A percentile compares a stretch with the other conserved stretches of the same genome.
phyloP scores from a whole-genome alignment of 2,329 filamentous ascomycete species.

The Grosmannia penicillata region DNA sequence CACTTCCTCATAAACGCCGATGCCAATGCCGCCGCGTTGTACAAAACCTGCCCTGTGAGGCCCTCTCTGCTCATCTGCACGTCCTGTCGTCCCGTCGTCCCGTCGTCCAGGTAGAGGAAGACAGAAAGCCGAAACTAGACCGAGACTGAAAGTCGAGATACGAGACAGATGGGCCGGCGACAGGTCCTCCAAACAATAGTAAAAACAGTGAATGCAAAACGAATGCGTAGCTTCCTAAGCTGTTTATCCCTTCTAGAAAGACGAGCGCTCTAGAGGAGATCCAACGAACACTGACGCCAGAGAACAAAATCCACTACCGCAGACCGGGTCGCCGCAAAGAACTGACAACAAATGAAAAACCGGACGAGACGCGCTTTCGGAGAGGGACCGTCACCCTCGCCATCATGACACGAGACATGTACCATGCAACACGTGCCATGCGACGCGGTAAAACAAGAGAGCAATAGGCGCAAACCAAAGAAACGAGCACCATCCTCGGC shows the following conservation, averaged over 20 bases:
- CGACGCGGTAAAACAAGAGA: too few species aligned
- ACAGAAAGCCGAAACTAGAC: neutral
- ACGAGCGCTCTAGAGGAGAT: conserved; percentile 1
- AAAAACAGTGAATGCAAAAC: neutral
- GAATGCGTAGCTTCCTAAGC: neutral
- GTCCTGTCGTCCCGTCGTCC: neutral
- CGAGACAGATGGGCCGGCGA: neutral
- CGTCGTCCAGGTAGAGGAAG: neutral
- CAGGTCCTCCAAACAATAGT: neutral
- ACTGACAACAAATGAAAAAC: neutral
- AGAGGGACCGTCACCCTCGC: too few species aligned
- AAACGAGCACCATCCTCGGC: too few species aligned
- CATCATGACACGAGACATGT: too few species aligned
- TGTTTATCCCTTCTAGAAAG: conserved; percentile 1
- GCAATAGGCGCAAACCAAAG: too few species aligned
- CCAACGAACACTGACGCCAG: neutral
- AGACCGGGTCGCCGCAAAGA: neutral
- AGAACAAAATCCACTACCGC: neutral
- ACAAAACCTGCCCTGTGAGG: neutral
- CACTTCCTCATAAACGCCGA: neutral
- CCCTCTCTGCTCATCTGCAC: neutral
- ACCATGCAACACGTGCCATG: too few species aligned
- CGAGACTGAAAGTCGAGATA: neutral
- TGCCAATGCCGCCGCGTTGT: conserved; percentile 1
- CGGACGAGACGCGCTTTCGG: neutral